phyloP scores from a whole-genome alignment of 768 basidiomycete species.

The Lactarius quietus region DNA sequence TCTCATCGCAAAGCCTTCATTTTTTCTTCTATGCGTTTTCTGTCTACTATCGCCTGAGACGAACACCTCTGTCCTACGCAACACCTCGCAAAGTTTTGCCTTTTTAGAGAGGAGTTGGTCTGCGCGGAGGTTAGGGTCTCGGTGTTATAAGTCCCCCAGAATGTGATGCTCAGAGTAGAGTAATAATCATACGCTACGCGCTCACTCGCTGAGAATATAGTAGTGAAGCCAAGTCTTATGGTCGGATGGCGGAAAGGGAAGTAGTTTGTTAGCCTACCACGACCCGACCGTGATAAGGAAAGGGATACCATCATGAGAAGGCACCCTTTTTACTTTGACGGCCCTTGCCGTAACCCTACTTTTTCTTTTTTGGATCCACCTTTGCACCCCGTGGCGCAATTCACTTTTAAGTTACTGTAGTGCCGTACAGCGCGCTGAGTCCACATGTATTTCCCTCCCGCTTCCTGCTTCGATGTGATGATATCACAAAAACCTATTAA shows the following conservation, averaged over 20 bases:
- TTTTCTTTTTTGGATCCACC: no score
- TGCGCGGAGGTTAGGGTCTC: background rate
- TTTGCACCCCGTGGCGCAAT: no score
- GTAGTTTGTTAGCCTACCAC: background rate
- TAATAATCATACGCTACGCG: background rate
- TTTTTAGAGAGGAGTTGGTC: background rate
- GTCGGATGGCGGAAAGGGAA: background rate
- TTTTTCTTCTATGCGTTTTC: background rate
- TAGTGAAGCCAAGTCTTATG: background rate
- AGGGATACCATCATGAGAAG: no score
- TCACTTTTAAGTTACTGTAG: no score
- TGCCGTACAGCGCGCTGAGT: no score
- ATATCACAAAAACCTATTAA: no score
- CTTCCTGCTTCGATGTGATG: no score
- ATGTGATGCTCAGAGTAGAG: constrained; percentile 1
- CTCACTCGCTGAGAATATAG: background rate
- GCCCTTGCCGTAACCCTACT: no score
- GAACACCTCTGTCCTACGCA: background rate
- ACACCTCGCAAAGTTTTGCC: background rate
- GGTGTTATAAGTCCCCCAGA: background rate
- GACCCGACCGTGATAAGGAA: background rate
- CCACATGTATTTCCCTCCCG: background rate
- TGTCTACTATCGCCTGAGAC: background rate
- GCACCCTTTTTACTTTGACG: no score
- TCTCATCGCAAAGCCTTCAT: background rate